These are phyloP conservation scores for Ananas comosus DNA, from an alignment of 176 grass and related monocot genomes.

Conservation along the genomic window DNA sequence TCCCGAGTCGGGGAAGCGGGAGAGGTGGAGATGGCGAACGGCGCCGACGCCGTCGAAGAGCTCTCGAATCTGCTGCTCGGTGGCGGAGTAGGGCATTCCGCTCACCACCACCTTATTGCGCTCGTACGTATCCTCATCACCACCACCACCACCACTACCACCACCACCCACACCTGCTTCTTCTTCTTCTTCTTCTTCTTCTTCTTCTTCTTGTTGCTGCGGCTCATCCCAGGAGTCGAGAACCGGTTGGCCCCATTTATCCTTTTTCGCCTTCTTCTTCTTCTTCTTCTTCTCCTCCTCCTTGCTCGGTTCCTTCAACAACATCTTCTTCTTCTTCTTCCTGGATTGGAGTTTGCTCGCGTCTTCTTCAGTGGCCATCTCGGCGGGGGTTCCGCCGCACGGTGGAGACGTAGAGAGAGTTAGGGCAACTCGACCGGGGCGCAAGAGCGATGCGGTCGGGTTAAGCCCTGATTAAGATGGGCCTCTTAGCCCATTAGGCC, in stretches of 20 bases:
- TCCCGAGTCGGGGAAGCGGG: constrained; percentile 75
- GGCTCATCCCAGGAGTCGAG: constrained; percentile 13
- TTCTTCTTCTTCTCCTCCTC: constrained; percentile 35
- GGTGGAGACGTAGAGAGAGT: too few relatives aligned
- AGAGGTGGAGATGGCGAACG: constrained; percentile 66
- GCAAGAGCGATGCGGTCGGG: too few relatives aligned
- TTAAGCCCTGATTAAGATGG: too few relatives aligned
- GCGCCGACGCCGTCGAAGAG: constrained; percentile 58
- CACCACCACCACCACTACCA: not conserved
- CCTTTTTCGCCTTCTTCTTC: constrained; percentile 68
- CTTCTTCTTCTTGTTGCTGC: constrained; percentile 14
- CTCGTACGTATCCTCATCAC: constrained; percentile 29
- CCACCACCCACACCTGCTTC: not conserved
- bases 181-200: constrained; percentile 8
- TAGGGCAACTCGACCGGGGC: too few relatives aligned
- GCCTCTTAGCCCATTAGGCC: too few relatives aligned
- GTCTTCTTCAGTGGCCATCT: too few relatives aligned
- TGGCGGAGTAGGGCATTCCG: constrained; percentile 73
- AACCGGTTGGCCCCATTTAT: constrained; percentile 79
- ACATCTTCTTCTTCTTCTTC: not conserved
- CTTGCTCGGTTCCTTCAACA: not conserved
- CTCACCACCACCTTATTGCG: constrained; percentile 70
- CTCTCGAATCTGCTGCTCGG: constrained; percentile 52
- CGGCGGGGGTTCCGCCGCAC: too few relatives aligned
- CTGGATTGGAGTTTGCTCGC: too few relatives aligned